A percentile compares a stretch with the other conserved stretches of the same genome.
Conservation (phyloP, 768 basidiomycete species). For the Cyclocybe cylindracea region DNA sequence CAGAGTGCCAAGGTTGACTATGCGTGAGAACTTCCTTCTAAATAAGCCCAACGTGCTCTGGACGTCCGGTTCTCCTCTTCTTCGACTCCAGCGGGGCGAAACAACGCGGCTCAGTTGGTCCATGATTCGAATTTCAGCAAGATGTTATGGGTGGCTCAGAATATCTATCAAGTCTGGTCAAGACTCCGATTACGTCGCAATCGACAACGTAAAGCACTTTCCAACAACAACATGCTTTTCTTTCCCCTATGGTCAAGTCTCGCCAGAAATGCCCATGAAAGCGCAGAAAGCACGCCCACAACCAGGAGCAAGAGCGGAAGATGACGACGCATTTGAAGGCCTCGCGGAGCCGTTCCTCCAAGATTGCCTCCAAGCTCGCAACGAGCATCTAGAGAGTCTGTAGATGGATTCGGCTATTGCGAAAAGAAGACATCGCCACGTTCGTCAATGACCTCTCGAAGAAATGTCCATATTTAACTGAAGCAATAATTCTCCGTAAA, state of each 20-base stretch:
- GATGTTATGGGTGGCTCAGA: no score
- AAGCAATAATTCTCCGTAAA: constrained; percentile 41
- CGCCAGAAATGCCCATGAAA: constrained; percentile 2
- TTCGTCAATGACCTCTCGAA: constrained; percentile 25
- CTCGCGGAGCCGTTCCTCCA: constrained; percentile 28
- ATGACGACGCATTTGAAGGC: constrained; percentile 28
- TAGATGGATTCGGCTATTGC: constrained; percentile 14
- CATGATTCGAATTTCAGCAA: no score
- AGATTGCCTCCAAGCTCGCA: constrained; percentile 26
- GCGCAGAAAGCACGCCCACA: constrained; percentile 4
- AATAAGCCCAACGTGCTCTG: no score
- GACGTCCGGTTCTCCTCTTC: no score
- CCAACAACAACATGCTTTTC: background rate
- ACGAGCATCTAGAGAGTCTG: constrained; percentile 15
- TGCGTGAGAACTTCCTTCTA: no score
- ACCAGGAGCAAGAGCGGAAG: constrained; percentile 4
- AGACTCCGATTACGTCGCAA: constrained; percentile 4
- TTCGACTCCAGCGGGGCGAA: no score
- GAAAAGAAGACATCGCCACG: constrained; percentile 21
- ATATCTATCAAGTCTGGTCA: background rate
- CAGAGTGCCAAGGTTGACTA: no score
- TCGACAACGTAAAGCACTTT: background rate
- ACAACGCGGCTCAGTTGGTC: no score
- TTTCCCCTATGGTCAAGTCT: background rate
- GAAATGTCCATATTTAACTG: constrained; percentile 20